Conservation (phyloP, 108 stramenopile genomes). For the Hondaea fermentalgiana region DNA sequence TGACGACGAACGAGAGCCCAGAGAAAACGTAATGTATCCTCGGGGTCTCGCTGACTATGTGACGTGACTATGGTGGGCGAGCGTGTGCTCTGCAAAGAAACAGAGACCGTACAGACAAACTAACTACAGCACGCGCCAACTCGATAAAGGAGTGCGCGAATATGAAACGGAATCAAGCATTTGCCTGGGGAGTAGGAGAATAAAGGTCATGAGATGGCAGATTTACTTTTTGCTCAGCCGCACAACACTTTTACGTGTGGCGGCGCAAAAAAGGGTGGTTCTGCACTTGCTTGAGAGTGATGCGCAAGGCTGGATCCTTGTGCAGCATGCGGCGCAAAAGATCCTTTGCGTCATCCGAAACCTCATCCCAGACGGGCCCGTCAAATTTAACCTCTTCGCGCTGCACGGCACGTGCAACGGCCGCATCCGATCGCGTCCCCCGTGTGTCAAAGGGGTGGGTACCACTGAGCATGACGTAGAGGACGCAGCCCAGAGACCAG, state of each 20-base stretch:
- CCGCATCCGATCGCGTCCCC: background rate
- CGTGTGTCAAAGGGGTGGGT: background rate
- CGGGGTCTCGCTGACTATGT: too few species aligned
- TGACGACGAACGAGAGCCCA: too few species aligned
- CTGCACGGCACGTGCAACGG: background rate
- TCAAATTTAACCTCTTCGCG: background rate
- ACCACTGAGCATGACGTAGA: background rate
- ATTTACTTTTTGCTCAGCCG: too few species aligned
- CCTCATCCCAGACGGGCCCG: background rate
- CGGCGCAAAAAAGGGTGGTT: background rate
- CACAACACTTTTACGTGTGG: background rate
- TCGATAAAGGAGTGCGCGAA: too few species aligned
- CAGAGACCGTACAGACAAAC: too few species aligned
- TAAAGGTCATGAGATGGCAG: too few species aligned
- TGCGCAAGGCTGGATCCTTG: background rate
- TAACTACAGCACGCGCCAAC: too few species aligned
- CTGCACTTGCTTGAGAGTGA: background rate
- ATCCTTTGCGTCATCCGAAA: background rate
- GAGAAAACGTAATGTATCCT: too few species aligned
- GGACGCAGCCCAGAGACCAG: background rate
- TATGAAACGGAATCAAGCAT: too few species aligned
- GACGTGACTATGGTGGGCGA: too few species aligned
- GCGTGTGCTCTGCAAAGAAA: too few species aligned
- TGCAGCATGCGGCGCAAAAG: background rate
- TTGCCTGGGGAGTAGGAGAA: too few species aligned